These are phyloP conservation scores for Microcyclosporella mali DNA, from an alignment of 2,329 filamentous ascomycete genomes.

Conservation along the genomic window DNA sequence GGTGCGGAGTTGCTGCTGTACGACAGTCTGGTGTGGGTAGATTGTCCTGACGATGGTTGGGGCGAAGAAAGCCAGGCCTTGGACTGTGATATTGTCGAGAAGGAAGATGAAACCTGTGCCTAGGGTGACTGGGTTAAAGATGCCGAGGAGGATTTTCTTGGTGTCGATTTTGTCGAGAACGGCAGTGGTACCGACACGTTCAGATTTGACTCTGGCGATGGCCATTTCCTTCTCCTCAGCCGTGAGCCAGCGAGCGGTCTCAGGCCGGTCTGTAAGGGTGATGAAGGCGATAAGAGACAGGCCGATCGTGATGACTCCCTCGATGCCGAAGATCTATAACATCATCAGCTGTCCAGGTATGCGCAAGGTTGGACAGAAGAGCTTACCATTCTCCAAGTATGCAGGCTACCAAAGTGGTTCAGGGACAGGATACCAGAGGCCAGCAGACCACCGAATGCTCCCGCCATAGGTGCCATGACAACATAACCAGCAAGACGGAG, in stretches of 20 bases:
- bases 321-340: slow-evolving; percentile 51
- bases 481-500: slow-evolving; percentile 65
- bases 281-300: slow-evolving; percentile 57
- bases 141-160: slow-evolving; percentile 55
- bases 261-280: slow-evolving; percentile 62
- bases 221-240: slow-evolving; percentile 62
- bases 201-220: slow-evolving; percentile 61
- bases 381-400: slow-evolving; percentile 60
- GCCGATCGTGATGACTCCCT: slow-evolving; percentile 58
- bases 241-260: slow-evolving; percentile 60
- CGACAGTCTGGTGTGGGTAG: slow-evolving; percentile 52
- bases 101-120: slow-evolving; percentile 54
- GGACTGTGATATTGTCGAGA: slow-evolving; percentile 64
- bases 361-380: background rate
- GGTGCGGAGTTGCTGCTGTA: slow-evolving; percentile 63
- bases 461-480: slow-evolving; percentile 63
- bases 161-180: slow-evolving; percentile 59
- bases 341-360: background rate
- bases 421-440: slow-evolving; percentile 57
- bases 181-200: slow-evolving; percentile 56
- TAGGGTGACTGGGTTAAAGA: slow-evolving; percentile 58
- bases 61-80: slow-evolving; percentile 63
- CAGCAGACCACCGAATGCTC: slow-evolving; percentile 64
- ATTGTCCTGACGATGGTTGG: slow-evolving; percentile 66
- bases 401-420: slow-evolving; percentile 50